Evolutionary conservation across 805 yeast genomes (phyloP).

Genomic region (Kluyveromyces dobzhanskii): DNA sequence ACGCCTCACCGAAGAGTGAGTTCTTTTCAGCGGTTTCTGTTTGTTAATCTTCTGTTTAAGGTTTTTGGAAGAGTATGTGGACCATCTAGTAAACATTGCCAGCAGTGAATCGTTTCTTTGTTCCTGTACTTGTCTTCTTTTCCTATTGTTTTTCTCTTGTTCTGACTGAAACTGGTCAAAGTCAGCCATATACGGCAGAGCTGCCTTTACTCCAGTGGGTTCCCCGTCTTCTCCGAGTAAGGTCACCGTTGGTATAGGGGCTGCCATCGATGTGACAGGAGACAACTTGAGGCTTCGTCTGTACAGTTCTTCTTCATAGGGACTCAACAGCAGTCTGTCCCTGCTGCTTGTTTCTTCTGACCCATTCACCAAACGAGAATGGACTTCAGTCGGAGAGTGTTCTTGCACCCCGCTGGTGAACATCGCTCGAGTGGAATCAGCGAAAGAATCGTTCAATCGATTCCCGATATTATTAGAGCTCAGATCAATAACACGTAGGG

Average conservation of each 20-base stretch:
- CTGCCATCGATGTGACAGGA: background rate
- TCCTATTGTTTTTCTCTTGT: conserved; percentile 11
- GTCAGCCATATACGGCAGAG: conserved; percentile 5
- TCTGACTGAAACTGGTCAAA: conserved; percentile 10
- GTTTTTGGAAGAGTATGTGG: conserved; percentile 4
- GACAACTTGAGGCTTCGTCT: background rate
- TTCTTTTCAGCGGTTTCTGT: conserved; percentile 2
- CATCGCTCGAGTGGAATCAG: background rate
- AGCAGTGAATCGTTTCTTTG: conserved; percentile 1
- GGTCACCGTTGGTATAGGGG: background rate
- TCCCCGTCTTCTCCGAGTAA: background rate
- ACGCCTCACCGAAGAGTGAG: conserved; percentile 11
- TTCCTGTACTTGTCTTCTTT: conserved; percentile 4
- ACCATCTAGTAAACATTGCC: conserved; percentile 8
- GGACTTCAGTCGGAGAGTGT: background rate
- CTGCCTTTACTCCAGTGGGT: background rate
- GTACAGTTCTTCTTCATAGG: background rate
- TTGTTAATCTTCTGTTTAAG: background rate
- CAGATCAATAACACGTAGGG: background rate
- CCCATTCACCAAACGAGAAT: background rate
- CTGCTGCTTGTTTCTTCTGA: background rate
- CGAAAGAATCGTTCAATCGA: background rate
- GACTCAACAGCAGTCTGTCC: background rate
- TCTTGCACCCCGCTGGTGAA: background rate
- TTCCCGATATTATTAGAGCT: background rate